Evolutionary conservation across 2,329 filamentous ascomycete genomes (phyloP), one percentile per base, ranked within the genome.

Genomic region (Lachnellula arida): DNA sequence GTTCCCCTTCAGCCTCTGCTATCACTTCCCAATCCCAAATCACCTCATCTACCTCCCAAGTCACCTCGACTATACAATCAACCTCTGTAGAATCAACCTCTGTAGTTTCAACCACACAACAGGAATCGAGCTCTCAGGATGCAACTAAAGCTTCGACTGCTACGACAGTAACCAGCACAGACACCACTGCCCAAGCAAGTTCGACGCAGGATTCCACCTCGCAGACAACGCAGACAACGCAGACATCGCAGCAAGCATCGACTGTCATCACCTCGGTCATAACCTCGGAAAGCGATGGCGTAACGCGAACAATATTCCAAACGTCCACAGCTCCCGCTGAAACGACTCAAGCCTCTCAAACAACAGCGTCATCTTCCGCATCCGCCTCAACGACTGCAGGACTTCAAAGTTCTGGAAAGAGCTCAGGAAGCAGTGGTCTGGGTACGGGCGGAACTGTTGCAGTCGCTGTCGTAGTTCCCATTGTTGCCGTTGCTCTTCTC

Each of bases 381-480:
- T 67, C 66, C 15, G 60, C 68, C 7, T 48, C 60, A 17, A 34
- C 52, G 53, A 60, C 66, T 15, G 56, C 65, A 17, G 60, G 55
- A 1, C 55, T 66, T 19, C 56, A 61, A 48, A 22, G 8, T 9
- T 25, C 32, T 14, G 48, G 42, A 3, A 53, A 47, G 3, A 54
- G 47, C 14, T 25, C 44, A 34, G 66, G 51, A 42, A 52, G 58
- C 51, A 35, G 47, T 19, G 65, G 64, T 11, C 74, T 92, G 7
- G 75, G 70, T 62, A 79, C 80, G 48, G 78, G 80, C 35, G 87
- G 87, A 48, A 92, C 83, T 64, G 96, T 96, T 59, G 93, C 94
- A 7, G 86, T 97, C 50, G 93, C 92, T 3, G 94, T 99, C 0
- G 91, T 97, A 5, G 89, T 97, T 2, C 94, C 94, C 4, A 93